Evolutionary conservation across 192 early-diverging fungal species (phyloP).

Genomic region (Endogone sp.): DNA sequence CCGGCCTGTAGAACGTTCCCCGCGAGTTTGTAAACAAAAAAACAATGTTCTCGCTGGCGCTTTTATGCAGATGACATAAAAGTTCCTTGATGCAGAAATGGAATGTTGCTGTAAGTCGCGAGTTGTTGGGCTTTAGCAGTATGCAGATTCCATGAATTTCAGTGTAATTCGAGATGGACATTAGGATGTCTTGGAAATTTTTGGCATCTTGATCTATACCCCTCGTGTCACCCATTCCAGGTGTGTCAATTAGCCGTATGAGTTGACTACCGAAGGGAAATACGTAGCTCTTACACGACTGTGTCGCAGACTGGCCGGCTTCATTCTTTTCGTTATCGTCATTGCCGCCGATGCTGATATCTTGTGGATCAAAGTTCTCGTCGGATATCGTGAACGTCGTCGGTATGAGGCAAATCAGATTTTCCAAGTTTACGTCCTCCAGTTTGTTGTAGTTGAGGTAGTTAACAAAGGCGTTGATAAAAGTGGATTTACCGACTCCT

Average conservation of each 20-base stretch:
- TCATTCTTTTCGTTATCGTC: slow-evolving; percentile 13
- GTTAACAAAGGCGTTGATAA: slow-evolving; percentile 28
- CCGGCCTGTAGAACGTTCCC: slow-evolving; percentile 20
- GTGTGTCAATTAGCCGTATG: neutral
- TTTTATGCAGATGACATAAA: neutral
- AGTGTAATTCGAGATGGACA: neutral
- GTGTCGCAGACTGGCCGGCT: slow-evolving; percentile 13
- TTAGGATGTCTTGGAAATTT: neutral
- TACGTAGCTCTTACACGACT: slow-evolving; percentile 15
- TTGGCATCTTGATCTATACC: neutral
- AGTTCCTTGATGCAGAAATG: neutral
- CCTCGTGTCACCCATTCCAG: neutral
- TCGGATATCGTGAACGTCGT: slow-evolving; percentile 12
- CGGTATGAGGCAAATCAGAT: slow-evolving; percentile 16
- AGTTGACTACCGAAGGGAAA: slow-evolving; percentile 13
- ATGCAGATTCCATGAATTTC: neutral
- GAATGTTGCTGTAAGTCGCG: neutral
- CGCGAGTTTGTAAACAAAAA: slow-evolving; percentile 26
- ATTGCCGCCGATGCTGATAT: slow-evolving; percentile 10
- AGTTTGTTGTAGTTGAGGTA: slow-evolving; percentile 22
- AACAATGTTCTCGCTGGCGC: slow-evolving; percentile 21
- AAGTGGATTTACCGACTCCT: slow-evolving; percentile 28
- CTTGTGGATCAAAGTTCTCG: slow-evolving; percentile 4
- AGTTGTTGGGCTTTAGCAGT: neutral
- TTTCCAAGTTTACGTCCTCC: slow-evolving; percentile 9